Conservation (phyloP, 352 stramenopile species). For the Globisporangium viniferum region DNA sequence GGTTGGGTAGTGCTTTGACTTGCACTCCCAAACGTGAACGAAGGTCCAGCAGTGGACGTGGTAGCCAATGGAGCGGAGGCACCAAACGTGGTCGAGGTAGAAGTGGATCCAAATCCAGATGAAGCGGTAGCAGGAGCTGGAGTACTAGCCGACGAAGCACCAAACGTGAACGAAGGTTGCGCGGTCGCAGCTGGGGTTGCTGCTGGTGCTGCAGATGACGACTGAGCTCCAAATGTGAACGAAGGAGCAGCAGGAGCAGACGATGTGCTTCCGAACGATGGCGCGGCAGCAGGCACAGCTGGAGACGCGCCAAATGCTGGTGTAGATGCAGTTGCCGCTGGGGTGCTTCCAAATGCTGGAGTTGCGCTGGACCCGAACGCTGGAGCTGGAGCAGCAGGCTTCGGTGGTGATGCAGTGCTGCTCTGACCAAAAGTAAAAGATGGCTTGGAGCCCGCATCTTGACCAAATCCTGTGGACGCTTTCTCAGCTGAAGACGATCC, state of each 20-base stretch:
- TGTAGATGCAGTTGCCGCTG: conserved; percentile 14
- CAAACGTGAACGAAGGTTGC: conserved; percentile 23
- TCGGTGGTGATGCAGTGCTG: conserved; percentile 1
- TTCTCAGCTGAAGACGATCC: conserved; percentile 28
- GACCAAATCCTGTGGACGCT: conserved; percentile 24
- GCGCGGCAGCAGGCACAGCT: conserved; percentile 12
- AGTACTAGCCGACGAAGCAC: conserved; percentile 9
- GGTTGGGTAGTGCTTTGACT: conserved; percentile 7
- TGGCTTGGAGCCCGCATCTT: conserved; percentile 22
- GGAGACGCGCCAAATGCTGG: conserved; percentile 26
- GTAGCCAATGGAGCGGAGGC: background rate
- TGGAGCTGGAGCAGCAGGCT: conserved; percentile 5
- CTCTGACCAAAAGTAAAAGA: conserved; percentile 13
- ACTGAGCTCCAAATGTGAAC: conserved; percentile 23
- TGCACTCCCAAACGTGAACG: conserved; percentile 31
- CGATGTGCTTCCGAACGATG: conserved; percentile 12
- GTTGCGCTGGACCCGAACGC: conserved; percentile 15
- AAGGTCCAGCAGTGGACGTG: conserved; percentile 8
- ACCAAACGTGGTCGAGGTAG: conserved; percentile 19
- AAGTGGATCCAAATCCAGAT: conserved; percentile 23
- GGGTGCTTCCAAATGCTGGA: conserved; percentile 13
- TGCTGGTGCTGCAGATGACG: conserved; percentile 5
- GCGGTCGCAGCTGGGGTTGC: conserved; percentile 6
- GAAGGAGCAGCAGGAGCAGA: conserved; percentile 12
- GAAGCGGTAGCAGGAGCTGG: conserved; percentile 19